Evolutionary conservation across 2,329 filamentous ascomycete species (phyloP).

Genomic region (Pyrenophora tritici-repentis): DNA sequence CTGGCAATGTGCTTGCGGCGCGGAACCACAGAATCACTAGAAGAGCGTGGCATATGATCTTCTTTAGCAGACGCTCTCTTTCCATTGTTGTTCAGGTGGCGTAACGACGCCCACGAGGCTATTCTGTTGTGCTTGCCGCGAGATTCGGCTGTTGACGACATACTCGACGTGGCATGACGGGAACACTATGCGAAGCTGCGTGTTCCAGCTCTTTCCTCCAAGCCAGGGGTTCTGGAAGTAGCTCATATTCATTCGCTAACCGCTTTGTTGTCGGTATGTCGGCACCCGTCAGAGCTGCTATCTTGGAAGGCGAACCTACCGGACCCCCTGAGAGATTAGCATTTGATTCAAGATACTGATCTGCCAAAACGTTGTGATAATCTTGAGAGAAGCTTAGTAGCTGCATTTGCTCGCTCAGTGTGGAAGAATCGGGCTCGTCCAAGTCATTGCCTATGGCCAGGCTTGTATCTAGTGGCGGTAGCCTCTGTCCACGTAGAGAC

Average conservation of each 20-base stretch:
- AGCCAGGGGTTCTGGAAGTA: slow-evolving; percentile 17
- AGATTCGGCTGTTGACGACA: not conserved
- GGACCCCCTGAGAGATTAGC: not conserved
- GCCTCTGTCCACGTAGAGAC: slow-evolving; percentile 17
- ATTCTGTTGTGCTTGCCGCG: slow-evolving; percentile 18
- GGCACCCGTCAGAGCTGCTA: not conserved
- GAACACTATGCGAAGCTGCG: not conserved
- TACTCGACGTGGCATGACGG: not conserved
- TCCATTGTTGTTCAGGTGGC: slow-evolving; percentile 10
- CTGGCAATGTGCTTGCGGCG: not conserved
- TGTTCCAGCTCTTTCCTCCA: slow-evolving; percentile 25
- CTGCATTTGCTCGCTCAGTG: slow-evolving; percentile 27
- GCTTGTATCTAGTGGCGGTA: slow-evolving; percentile 17
- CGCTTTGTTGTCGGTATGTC: not conserved
- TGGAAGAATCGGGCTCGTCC: slow-evolving; percentile 4
- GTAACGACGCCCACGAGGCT: slow-evolving; percentile 22
- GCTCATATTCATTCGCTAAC: not conserved
- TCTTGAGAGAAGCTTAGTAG: slow-evolving; percentile 38
- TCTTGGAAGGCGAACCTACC: too few relatives aligned
- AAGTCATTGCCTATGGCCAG: slow-evolving; percentile 22
- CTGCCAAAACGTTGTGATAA: slow-evolving; percentile 34
- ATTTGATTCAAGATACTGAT: slow-evolving; percentile 29
- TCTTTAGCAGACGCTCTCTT: not conserved
- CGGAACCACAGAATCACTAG: not conserved
- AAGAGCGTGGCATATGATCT: not conserved